Base-by-base conservation (phyloP, 192 early-diverging fungal species). In the Funneliformis mosseae region DNA sequence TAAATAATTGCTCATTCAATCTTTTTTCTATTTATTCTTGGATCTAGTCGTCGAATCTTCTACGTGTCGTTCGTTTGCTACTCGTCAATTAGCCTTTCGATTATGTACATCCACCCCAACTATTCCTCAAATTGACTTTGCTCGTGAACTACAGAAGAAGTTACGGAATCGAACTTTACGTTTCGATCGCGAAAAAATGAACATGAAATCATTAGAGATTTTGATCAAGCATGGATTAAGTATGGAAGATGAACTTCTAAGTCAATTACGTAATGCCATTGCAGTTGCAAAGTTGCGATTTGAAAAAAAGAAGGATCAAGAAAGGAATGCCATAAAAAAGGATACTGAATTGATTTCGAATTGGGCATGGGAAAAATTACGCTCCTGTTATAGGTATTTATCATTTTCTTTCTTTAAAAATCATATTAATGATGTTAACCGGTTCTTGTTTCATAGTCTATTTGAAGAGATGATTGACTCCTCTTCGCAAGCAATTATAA, bases 41-140 rank as follows among this genome's bases (percentile, higher is more conserved):
- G 6, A 21, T 70, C 42, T 42, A 70, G 68, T 76, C 14, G 59
- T 76, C 4, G 74, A 76, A 76, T 76, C 74, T 6, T 9, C 21
- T 45, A 2, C 43, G 14, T 43, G 62, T 11, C 74, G 62, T 43
- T 39, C 74, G 14, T 76, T 76, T 41, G 11, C 62, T 41, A 76
- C 74, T 38, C 55, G 74, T 6, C 27, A 76, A 41, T 41, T 62
- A 8, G 39, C 38, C 12, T 16, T 14, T 41, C 12, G 18, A 10
- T 43, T 70, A 41, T 10, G 41, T 2, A 25, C 16, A 23, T 8
- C 18, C 21, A 2, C 6, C 3, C 39, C 39, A 43, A 45, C n/a
- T 3, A 8, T 70, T 42, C 2, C 14, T 10, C 5, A 12, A 7
- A 9, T 4, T 11, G 14, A 33, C 0, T 41, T 70, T 23, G 6